Conservation (phyloP, 1,284 basidiomycete genomes). For the Ceratobasidium sp. region DNA sequence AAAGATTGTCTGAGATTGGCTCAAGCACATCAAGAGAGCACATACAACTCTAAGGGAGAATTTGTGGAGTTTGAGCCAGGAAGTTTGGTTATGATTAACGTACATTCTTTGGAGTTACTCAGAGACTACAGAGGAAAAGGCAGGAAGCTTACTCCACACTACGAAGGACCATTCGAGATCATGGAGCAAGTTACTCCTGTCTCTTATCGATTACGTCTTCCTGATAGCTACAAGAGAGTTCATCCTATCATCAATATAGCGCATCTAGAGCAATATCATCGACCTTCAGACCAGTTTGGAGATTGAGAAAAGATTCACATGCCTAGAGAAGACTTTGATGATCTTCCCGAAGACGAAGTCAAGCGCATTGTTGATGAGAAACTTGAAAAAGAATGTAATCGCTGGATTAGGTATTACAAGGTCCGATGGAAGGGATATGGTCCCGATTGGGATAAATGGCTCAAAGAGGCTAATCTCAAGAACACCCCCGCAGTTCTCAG, state of each 20-base stretch:
- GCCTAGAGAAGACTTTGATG: slow-evolving; percentile 4
- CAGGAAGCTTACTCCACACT: slow-evolving; percentile 55
- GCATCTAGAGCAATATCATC: slow-evolving; percentile 53
- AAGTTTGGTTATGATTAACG: slow-evolving; percentile 55
- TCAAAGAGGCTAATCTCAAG: no score
- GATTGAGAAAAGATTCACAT: slow-evolving; percentile 26
- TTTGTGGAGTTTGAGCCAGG: slow-evolving; percentile 52
- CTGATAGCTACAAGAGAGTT: slow-evolving; percentile 52
- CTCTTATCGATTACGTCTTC: slow-evolving; percentile 55
- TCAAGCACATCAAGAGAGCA: no score
- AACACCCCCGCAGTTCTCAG: no score
- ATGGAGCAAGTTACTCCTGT: slow-evolving; percentile 53
- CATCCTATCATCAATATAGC: slow-evolving; percentile 56
- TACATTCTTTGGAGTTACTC: slow-evolving; percentile 54
- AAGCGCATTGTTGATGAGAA: slow-evolving; percentile 8
- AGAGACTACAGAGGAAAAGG: slow-evolving; percentile 54
- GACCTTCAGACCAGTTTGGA: slow-evolving; percentile 49
- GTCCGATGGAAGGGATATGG: no score
- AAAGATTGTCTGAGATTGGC: no score
- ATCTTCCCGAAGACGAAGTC: slow-evolving; percentile 21
- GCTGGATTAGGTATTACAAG: no score
- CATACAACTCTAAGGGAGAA: slow-evolving; percentile 50
- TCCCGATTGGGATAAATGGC: no score
- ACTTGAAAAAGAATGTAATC: no score
- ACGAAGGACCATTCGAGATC: slow-evolving; percentile 58